These are phyloP conservation scores for Clonostachys sp. DNA, from an alignment of 2,329 filamentous ascomycete genomes.

Conservation along the genomic window DNA sequence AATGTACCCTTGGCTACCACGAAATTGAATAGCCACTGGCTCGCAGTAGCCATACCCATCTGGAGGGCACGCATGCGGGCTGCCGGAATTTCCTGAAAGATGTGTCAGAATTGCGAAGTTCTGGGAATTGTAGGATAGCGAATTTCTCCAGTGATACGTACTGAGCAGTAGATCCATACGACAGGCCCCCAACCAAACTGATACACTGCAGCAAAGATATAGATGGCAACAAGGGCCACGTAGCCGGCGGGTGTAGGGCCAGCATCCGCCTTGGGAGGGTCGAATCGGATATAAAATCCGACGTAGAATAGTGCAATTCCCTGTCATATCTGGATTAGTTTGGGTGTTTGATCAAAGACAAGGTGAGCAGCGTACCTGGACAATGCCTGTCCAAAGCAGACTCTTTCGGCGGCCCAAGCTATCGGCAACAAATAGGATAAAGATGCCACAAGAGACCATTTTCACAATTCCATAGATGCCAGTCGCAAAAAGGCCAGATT, in stretches of 20 bases:
- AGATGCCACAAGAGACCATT: slow-evolving; percentile 30
- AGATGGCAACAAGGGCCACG: too few relatives aligned
- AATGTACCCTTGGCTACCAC: too few relatives aligned
- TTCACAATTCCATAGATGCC: slow-evolving; percentile 54
- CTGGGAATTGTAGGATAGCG: too few relatives aligned
- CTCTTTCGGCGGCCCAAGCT: slow-evolving; percentile 46
- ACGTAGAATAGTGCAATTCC: background rate
- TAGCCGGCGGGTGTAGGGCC: background rate
- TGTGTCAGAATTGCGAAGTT: too few relatives aligned
- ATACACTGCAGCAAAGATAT: too few relatives aligned
- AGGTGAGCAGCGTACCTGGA: background rate
- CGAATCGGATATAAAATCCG: background rate
- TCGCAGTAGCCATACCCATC: too few relatives aligned
- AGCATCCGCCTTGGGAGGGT: background rate
- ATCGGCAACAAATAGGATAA: slow-evolving; percentile 19
- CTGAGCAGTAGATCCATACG: too few relatives aligned
- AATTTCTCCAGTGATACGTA: too few relatives aligned
- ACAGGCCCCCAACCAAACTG: too few relatives aligned
- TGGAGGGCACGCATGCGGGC: too few relatives aligned
- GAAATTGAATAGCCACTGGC: too few relatives aligned
- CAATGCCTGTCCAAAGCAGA: background rate
- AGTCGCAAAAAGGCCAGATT: slow-evolving; percentile 41
- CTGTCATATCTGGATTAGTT: background rate
- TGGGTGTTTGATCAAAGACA: background rate
- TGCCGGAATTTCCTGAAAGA: too few relatives aligned